These are phyloP conservation scores for Venturia oleaginea DNA, from an alignment of 2,329 filamentous ascomycete genomes.

Conservation along the genomic window DNA sequence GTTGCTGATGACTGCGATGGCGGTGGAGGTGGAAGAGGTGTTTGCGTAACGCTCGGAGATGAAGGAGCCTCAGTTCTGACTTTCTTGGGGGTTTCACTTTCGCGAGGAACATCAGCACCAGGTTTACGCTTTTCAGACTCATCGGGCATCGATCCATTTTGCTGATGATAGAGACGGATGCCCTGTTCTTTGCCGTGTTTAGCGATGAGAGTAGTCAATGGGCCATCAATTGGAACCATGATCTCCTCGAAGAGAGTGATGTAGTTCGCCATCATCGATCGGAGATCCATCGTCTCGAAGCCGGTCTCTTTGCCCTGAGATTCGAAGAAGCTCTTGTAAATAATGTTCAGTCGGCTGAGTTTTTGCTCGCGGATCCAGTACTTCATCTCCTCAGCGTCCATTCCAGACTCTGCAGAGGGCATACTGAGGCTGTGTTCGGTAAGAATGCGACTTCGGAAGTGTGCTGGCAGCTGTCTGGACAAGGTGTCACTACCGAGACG, in stretches of 20 bases:
- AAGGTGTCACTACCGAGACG: background rate
- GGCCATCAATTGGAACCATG: constrained; percentile 2
- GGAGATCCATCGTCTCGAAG: constrained; percentile 1
- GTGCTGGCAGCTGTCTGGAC: background rate
- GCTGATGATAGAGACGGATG: background rate
- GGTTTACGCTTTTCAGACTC: constrained; percentile 7
- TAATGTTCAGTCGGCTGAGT: constrained; percentile 1
- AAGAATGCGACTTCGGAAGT: background rate
- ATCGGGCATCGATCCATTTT: constrained; percentile 3
- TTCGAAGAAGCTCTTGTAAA: background rate
- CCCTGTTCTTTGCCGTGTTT: constrained; percentile 5
- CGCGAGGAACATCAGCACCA: background rate
- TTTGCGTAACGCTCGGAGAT: background rate
- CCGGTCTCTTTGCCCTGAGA: background rate
- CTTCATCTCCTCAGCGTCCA: constrained; percentile 4
- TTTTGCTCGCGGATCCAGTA: background rate
- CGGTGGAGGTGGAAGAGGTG: background rate
- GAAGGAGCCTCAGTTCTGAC: background rate
- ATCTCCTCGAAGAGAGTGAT: constrained; percentile 5
- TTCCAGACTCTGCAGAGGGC: background rate
- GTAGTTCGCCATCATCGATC: constrained; percentile 6
- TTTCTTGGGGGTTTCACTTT: background rate
- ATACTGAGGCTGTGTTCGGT: background rate
- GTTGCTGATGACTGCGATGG: background rate
- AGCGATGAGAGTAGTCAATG: background rate